Evolutionary conservation across 345 rosid species (phyloP).

Genomic region (Gynandropsis gynandra): DNA sequence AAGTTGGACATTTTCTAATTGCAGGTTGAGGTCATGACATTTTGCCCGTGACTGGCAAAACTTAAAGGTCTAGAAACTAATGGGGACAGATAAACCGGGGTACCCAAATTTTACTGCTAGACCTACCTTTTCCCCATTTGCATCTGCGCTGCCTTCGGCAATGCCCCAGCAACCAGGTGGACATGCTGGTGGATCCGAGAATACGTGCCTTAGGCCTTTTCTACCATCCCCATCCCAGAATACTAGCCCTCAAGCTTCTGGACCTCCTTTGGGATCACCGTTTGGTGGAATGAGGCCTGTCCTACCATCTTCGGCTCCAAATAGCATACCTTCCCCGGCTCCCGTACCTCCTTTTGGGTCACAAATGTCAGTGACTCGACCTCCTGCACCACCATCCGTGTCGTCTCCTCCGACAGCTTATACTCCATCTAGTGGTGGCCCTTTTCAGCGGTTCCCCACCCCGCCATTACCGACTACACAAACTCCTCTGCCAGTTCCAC

Average conservation of each 20-base stretch:
- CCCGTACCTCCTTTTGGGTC: conserved; percentile 16
- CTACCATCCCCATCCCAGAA: conserved; percentile 39
- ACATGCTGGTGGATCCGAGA: conserved; percentile 40
- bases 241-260: conserved; percentile 32
- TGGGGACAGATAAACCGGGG: conserved; percentile 66
- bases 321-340: conserved; percentile 6
- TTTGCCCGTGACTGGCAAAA: too few relatives aligned
- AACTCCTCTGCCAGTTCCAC: conserved; percentile 29
- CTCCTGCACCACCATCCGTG: conserved; percentile 33
- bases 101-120: conserved; percentile 51
- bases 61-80: conserved; percentile 21
- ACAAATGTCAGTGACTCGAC: conserved; percentile 24
- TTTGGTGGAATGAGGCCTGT: conserved; percentile 43
- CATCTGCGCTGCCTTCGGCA: conserved; percentile 49
- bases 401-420: conserved; percentile 41
- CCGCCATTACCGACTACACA: conserved; percentile 48
- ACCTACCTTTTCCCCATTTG: conserved; percentile 50
- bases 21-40: conserved; percentile 24
- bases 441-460: conserved; percentile 47
- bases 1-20: conserved; percentile 6
- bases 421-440: conserved; percentile 41
- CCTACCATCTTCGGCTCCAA: conserved; percentile 17
- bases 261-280: conserved; percentile 35
- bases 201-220: conserved; percentile 41
- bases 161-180: conserved; percentile 55